Evolutionary conservation across 2,329 filamentous ascomycete genomes (phyloP).

Genomic region (Basipetospora chlamydospora): DNA sequence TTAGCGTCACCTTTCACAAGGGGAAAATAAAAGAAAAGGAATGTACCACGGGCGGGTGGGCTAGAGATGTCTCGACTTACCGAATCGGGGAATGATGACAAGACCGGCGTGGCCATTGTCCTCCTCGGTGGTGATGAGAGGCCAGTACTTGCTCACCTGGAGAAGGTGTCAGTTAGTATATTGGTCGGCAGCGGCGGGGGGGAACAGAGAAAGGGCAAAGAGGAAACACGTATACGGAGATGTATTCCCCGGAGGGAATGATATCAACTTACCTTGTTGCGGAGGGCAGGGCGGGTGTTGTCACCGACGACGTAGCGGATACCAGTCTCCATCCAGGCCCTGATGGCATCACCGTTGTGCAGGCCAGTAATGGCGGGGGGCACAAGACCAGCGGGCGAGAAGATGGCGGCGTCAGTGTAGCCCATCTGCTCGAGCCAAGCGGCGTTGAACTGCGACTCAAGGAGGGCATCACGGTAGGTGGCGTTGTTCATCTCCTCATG

Average conservation of each 20-base stretch:
- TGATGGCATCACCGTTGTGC: constrained; percentile 48
- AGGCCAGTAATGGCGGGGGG: constrained; percentile 49
- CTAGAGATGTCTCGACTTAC: neutral
- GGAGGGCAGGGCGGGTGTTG: constrained; percentile 40
- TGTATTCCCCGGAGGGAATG: no score
- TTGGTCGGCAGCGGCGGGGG: no score
- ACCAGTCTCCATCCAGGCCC: constrained; percentile 44
- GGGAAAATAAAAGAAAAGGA: no score
- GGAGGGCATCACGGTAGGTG: constrained; percentile 39
- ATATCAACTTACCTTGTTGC: constrained; percentile 25
- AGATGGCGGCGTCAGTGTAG: constrained; percentile 28
- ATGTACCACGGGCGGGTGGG: no score
- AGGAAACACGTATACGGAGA: no score
- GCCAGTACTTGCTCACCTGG: constrained; percentile 34
- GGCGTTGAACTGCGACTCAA: constrained; percentile 46
- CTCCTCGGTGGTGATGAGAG: constrained; percentile 34
- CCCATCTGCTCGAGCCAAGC: constrained; percentile 41
- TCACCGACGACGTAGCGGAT: constrained; percentile 47
- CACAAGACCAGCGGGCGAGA: constrained; percentile 40
- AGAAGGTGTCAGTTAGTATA: neutral
- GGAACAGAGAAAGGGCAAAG: no score
- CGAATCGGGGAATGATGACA: constrained; percentile 41
- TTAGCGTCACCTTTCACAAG: neutral
- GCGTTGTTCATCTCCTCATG: constrained; percentile 45
- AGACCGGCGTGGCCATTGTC: constrained; percentile 40